A percentile compares a stretch with the other conserved stretches of the same genome.
Conservation (phyloP, 2,329 filamentous ascomycete species). For the Apiospora phragmitis region DNA sequence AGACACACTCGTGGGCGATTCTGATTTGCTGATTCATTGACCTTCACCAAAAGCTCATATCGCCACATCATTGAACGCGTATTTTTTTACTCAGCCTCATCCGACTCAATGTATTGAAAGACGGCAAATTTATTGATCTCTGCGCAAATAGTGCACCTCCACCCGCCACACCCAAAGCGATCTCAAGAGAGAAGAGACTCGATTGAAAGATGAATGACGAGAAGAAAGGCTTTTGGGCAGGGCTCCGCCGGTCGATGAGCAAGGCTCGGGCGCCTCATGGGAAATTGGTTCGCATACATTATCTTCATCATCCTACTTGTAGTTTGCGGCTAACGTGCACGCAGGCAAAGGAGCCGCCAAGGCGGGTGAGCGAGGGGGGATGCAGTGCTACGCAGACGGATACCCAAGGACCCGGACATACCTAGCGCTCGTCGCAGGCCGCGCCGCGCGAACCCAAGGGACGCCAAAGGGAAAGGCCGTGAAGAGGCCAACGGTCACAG, state of each 20-base stretch:
- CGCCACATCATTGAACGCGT: slow-evolving; percentile 6
- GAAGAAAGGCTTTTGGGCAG: slow-evolving; percentile 49
- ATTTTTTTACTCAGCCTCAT: slow-evolving; percentile 1
- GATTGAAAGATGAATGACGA: slow-evolving; percentile 21
- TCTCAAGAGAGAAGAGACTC: not conserved
- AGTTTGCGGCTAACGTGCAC: not conserved
- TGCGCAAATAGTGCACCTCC: not conserved
- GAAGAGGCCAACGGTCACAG: slow-evolving; percentile 33
- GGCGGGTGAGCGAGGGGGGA: slow-evolving; percentile 37
- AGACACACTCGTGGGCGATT: slow-evolving; percentile 3
- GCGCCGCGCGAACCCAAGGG: slow-evolving; percentile 39
- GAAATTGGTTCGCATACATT: slow-evolving; percentile 25
- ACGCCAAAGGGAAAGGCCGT: slow-evolving; percentile 41
- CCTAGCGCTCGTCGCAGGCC: slow-evolving; percentile 41
- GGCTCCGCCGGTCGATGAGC: slow-evolving; percentile 50
- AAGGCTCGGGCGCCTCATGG: slow-evolving; percentile 35
- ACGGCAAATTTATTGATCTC: not conserved
- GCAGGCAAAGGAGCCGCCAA: slow-evolving; percentile 33
- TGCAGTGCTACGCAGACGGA: slow-evolving; percentile 26
- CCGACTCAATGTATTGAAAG: not conserved
- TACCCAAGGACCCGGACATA: slow-evolving; percentile 20
- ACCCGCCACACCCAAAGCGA: not conserved
- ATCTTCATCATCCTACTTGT: not conserved
- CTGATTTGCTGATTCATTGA: not conserved
- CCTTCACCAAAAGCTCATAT: not conserved